phyloP scores from a whole-genome alignment of 257 asterid genomes.

The Dorcoceras hygrometricum region DNA sequence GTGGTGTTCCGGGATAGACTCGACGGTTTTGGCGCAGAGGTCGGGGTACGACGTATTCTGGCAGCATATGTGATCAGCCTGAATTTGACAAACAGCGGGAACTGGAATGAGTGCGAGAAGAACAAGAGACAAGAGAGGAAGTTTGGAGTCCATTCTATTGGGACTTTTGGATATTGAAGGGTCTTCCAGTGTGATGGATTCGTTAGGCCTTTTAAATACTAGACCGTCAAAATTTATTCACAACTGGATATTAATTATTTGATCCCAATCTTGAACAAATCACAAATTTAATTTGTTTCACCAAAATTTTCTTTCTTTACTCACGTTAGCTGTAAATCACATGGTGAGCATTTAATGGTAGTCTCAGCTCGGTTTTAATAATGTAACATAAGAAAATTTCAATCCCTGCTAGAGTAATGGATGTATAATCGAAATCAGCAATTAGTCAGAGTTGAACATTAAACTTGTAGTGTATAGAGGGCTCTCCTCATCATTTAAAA shows the following conservation, averaged over 20 bases:
- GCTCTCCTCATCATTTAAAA: too few species aligned
- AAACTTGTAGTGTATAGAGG: not conserved
- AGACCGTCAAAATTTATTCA: too few species aligned
- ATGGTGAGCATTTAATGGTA: too few species aligned
- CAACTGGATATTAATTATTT: too few species aligned
- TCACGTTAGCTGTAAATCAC: too few species aligned
- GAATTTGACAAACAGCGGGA: conserved; percentile 26
- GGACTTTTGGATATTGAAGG: not conserved
- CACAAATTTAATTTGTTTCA: too few species aligned
- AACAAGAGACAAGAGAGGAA: conserved; percentile 28
- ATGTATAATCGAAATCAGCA: conserved; percentile 8
- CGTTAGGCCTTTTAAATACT: too few species aligned
- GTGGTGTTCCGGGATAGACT: conserved; percentile 54
- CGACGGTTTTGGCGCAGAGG: conserved; percentile 68
- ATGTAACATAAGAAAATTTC: too few species aligned
- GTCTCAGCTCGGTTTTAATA: too few species aligned
- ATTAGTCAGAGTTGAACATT: conserved; percentile 25
- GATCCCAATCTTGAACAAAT: too few species aligned
- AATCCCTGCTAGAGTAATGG: not conserved
- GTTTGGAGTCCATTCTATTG: not conserved
- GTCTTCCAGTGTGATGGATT: not conserved
- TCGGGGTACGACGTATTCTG: conserved; percentile 61
- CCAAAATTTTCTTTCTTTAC: too few species aligned
- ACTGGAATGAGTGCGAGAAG: conserved; percentile 28
- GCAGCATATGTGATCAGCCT: conserved; percentile 63